These are phyloP conservation scores for Pseudopithomyces maydicus DNA, from an alignment of 2,329 filamentous ascomycete species.

Conservation along the genomic window DNA sequence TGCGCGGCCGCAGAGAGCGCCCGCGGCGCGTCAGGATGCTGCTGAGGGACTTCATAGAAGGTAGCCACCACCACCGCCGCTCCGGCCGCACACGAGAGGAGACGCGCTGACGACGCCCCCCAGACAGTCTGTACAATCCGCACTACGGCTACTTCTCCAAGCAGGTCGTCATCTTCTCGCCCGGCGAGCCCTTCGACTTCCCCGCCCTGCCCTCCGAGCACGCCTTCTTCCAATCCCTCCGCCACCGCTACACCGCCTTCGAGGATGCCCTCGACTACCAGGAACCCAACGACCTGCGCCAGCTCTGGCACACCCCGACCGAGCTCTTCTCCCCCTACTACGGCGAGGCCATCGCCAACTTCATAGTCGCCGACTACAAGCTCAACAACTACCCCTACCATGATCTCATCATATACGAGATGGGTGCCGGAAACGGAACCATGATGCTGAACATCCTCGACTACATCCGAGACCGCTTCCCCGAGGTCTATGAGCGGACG, in stretches of 20 bases:
- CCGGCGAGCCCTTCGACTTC: slow-evolving; percentile 91
- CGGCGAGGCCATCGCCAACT: slow-evolving; percentile 94
- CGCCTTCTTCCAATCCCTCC: slow-evolving; percentile 78
- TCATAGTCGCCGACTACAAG: slow-evolving; percentile 94
- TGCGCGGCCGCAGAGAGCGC: slow-evolving; percentile 74
- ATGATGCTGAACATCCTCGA: slow-evolving; percentile 98
- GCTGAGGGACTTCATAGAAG: slow-evolving; percentile 96
- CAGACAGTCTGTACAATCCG: slow-evolving; percentile 93
- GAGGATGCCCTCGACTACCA: slow-evolving; percentile 83
- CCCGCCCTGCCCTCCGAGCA: slow-evolving; percentile 78
- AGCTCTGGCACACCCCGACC: slow-evolving; percentile 98
- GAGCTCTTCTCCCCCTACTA: slow-evolving; percentile 97
- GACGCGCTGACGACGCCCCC: slow-evolving; percentile 12
- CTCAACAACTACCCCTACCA: slow-evolving; percentile 93
- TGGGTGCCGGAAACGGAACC: slow-evolving; percentile 96
- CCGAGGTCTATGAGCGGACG: slow-evolving; percentile 90
- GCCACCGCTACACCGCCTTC: slow-evolving; percentile 83
- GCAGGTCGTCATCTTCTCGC: slow-evolving; percentile 93
- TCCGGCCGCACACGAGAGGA: too few species aligned
- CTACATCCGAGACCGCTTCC: slow-evolving; percentile 87
- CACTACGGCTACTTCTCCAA: slow-evolving; percentile 96
- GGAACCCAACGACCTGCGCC: slow-evolving; percentile 74
- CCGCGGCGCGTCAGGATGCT: slow-evolving; percentile 94
- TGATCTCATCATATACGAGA: slow-evolving; percentile 97
- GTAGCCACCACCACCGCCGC: slow-evolving; percentile 49